These are phyloP conservation scores for Talaromyces ruber DNA, from an alignment of 495 filamentous ascomycete genomes.

Conservation along the genomic window DNA sequence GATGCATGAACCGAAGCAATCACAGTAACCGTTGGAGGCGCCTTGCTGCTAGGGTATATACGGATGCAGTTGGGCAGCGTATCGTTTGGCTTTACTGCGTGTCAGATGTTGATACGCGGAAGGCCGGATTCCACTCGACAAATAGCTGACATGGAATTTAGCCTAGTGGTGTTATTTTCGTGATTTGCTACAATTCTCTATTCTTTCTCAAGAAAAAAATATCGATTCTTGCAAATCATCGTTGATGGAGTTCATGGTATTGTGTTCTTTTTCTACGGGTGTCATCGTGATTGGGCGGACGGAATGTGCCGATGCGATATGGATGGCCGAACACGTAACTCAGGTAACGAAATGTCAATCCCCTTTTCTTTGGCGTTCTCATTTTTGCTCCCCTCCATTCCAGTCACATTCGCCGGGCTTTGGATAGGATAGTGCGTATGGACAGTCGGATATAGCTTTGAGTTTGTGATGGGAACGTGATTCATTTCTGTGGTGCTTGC, in stretches of 20 bases:
- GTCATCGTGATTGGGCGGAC: not conserved
- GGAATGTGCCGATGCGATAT: not conserved
- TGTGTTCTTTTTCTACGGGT: not conserved
- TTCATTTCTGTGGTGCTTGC: not conserved
- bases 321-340: not conserved
- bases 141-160: not conserved
- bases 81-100: not conserved
- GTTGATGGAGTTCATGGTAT: not conserved
- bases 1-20: not conserved
- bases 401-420: not conserved
- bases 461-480: not conserved
- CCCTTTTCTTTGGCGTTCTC: not conserved
- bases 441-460: too few relatives aligned
- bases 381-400: not conserved
- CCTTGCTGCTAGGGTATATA: not conserved
- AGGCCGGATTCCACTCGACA: not conserved
- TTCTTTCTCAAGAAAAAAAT: not conserved
- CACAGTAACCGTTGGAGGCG: not conserved
- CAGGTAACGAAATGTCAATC: not conserved
- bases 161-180: not conserved
- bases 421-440: not conserved
- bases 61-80: not conserved
- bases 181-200: not conserved
- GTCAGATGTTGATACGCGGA: slow-evolving; percentile 2
- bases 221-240: not conserved